Conservation (phyloP, 345 rosid species). For the Viola odorata region DNA sequence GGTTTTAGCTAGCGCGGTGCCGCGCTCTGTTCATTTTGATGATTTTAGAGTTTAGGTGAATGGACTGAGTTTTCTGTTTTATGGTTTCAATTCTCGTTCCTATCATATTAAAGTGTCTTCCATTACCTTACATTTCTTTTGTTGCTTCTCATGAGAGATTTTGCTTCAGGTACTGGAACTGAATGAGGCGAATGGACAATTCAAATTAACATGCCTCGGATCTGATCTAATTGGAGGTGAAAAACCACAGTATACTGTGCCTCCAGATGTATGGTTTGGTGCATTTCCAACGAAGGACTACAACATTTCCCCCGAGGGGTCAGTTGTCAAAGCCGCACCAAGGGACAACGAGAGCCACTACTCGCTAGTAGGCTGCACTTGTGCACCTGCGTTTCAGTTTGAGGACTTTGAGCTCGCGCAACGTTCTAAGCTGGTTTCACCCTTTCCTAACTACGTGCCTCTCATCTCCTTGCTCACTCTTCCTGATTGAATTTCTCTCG, state of each 20-base stretch:
- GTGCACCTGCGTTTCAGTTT: constrained; percentile 90
- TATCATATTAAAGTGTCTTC: no score
- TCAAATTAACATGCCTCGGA: constrained; percentile 73
- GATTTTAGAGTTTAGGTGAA: no score
- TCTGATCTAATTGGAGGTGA: constrained; percentile 45
- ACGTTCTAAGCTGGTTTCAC: constrained; percentile 50
- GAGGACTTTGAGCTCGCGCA: constrained; percentile 78
- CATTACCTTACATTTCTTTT: no score
- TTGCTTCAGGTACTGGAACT: constrained; percentile 58
- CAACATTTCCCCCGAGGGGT: constrained; percentile 38
- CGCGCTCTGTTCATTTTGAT: no score
- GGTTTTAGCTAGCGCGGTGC: no score
- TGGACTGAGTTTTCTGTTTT: no score
- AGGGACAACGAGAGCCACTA: constrained; percentile 62
- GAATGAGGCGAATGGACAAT: constrained; percentile 51
- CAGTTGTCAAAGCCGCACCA: constrained; percentile 38
- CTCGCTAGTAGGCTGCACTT: constrained; percentile 87
- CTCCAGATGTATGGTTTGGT: constrained; percentile 87
- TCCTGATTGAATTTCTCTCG: constrained; percentile 24
- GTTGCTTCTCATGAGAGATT: background rate
- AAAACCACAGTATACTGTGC: constrained; percentile 70
- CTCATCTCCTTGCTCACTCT: constrained; percentile 57
- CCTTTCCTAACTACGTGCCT: constrained; percentile 45
- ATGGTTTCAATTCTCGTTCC: no score
- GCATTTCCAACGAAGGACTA: constrained; percentile 70